These are phyloP conservation scores for Agrostemma githago DNA, from an alignment of 148 eudicot species.

Conservation along the genomic window DNA sequence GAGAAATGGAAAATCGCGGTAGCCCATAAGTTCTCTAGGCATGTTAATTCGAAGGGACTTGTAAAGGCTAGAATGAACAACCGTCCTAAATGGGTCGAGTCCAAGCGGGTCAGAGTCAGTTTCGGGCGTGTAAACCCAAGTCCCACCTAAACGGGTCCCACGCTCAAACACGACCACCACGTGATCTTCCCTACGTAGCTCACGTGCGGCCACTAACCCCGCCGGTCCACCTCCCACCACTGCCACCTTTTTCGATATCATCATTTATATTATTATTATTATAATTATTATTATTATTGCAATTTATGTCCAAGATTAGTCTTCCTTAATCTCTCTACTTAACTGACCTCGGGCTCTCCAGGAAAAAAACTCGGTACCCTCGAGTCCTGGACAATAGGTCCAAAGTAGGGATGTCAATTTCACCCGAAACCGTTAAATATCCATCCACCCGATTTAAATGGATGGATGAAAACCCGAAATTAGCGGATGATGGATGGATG, in stretches of 20 bases:
- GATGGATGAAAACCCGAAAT: too few species aligned
- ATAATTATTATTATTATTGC: too few species aligned
- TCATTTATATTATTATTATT: too few species aligned
- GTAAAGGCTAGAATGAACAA: constrained; percentile 69
- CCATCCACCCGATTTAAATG: too few species aligned
- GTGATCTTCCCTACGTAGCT: constrained; percentile 71
- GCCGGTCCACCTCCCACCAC: constrained; percentile 83
- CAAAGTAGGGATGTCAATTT: too few species aligned
- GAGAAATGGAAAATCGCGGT: constrained; percentile 60
- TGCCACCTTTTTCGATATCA: constrained; percentile 44
- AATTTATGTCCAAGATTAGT: too few species aligned
- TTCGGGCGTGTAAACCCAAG: constrained; percentile 57
- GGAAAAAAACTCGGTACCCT: too few species aligned
- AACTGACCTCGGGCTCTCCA: too few species aligned
- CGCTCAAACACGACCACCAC: constrained; percentile 64
- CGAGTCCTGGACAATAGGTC: too few species aligned
- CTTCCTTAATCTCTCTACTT: too few species aligned
- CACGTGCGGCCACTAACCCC: constrained; percentile 71
- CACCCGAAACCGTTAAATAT: too few species aligned
- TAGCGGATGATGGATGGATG: too few species aligned
- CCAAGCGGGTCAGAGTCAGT: constrained; percentile 68
- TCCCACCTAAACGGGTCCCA: constrained; percentile 53
- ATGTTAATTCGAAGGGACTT: constrained; percentile 65
- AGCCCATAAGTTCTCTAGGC: constrained; percentile 77
- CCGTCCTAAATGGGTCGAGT: constrained; percentile 36